These are phyloP conservation scores for Senna siamea DNA, from an alignment of 306 rosid species.

Conservation along the genomic window DNA sequence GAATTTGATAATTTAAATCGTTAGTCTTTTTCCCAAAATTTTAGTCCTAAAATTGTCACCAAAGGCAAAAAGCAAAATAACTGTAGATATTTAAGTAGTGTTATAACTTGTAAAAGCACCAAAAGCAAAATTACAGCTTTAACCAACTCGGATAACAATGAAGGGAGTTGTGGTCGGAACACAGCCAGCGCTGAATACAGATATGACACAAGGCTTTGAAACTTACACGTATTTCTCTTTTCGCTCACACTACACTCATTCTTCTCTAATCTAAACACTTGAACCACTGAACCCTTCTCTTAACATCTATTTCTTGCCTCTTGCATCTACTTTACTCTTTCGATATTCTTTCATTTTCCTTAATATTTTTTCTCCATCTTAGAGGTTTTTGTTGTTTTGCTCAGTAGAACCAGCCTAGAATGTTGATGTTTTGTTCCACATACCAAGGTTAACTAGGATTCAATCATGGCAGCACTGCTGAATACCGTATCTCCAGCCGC, in stretches of 20 bases:
- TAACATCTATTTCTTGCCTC: not conserved
- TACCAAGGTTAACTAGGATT: slow-evolving; percentile 31
- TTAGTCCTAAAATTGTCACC: no score
- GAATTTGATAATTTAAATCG: no score
- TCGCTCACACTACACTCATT: not conserved
- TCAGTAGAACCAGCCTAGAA: slow-evolving; percentile 30
- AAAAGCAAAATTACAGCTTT: no score
- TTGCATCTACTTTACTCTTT: not conserved
- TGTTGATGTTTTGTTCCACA: slow-evolving; percentile 15
- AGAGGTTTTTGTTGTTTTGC: slow-evolving; percentile 20
- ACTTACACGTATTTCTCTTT: no score
- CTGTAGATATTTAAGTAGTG: no score
- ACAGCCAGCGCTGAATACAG: not conserved
- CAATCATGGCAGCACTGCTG: slow-evolving; percentile 59
- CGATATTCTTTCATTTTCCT: not conserved
- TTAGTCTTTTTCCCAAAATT: no score
- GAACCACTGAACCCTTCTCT: not conserved
- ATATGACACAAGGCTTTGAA: not conserved
- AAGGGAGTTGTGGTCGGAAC: slow-evolving; percentile 39
- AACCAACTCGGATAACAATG: slow-evolving; percentile 44
- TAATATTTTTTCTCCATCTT: not conserved
- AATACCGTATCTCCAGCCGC: slow-evolving; percentile 56
- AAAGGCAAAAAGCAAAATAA: no score
- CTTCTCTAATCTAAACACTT: not conserved
- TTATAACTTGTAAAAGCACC: no score